phyloP scores from a whole-genome alignment of 164 flowering plant genomes.

The Magnolia kwangsiensis region DNA sequence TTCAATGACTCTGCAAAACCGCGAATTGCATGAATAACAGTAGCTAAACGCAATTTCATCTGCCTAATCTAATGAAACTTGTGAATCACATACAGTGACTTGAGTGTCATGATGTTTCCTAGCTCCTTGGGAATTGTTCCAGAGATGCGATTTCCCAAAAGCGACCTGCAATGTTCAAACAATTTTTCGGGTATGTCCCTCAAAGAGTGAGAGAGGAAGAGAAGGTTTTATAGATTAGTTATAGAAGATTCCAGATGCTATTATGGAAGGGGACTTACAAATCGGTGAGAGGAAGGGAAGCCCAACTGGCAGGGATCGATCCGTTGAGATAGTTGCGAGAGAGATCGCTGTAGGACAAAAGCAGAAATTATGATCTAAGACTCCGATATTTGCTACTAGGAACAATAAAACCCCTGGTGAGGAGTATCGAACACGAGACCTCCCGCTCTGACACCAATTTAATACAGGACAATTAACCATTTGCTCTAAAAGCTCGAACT shows the following conservation, averaged over 20 bases:
- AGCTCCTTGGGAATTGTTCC: constrained; percentile 33
- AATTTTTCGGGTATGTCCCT: background rate
- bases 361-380: background rate
- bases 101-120: constrained; percentile 20
- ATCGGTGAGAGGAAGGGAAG: constrained; percentile 38
- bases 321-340: constrained; percentile 34
- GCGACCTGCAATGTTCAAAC: constrained; percentile 37
- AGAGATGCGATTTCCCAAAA: constrained; percentile 60
- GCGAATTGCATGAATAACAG: background rate
- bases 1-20: constrained; percentile 23
- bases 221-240: too few species aligned
- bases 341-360: constrained; percentile 48
- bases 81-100: constrained; percentile 20
- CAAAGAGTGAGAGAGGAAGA: background rate
- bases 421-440: too few species aligned
- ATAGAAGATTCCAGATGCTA: background rate
- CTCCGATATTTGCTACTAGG: too few species aligned
- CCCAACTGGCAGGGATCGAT: constrained; percentile 26
- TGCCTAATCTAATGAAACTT: background rate
- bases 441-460: too few species aligned
- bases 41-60: background rate
- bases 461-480: too few species aligned
- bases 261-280: constrained; percentile 46
- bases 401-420: too few species aligned
- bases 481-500: too few species aligned